These are phyloP conservation scores for Monilinia fructigena DNA, from an alignment of 2,329 filamentous ascomycete species.

Conservation along the genomic window DNA sequence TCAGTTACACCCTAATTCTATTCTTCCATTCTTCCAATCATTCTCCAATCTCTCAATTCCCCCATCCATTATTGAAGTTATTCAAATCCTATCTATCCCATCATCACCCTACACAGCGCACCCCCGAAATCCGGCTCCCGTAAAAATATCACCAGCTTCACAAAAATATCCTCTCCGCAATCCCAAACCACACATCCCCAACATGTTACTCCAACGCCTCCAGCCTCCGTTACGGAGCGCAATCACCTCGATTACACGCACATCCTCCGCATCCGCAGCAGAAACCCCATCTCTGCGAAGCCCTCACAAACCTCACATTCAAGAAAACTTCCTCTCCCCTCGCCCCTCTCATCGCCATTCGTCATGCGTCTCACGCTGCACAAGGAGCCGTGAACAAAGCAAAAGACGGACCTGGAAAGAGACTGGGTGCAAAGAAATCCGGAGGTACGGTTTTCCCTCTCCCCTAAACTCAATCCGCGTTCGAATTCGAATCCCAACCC, in stretches of 20 bases:
- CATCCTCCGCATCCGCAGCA: slow-evolving; percentile 6
- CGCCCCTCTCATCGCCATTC: slow-evolving; percentile 31
- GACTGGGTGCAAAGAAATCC: slow-evolving; percentile 89
- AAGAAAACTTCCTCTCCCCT: slow-evolving; percentile 22
- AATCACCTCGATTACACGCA: slow-evolving; percentile 38
- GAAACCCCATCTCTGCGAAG: slow-evolving; percentile 36
- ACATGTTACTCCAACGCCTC: slow-evolving; percentile 48
- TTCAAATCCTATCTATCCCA: not conserved
- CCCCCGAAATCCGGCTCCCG: not conserved
- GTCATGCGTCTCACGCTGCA: slow-evolving; percentile 49
- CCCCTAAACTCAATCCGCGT: not conserved
- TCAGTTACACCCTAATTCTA: not conserved
- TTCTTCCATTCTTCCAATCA: not conserved
- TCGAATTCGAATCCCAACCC: not conserved
- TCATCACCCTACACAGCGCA: not conserved
- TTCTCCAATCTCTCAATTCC: not conserved
- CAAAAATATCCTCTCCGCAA: slow-evolving; percentile 13
- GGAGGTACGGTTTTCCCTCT: slow-evolving; percentile 59
- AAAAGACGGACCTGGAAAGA: slow-evolving; percentile 73
- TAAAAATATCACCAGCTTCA: slow-evolving; percentile 17
- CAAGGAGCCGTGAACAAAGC: slow-evolving; percentile 70
- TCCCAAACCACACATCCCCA: slow-evolving; percentile 10
- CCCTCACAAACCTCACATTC: slow-evolving; percentile 36
- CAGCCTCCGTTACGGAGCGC: slow-evolving; percentile 46
- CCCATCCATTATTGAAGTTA: not conserved